Conservation (phyloP, 352 stramenopile genomes). For the Globisporangium rhizosaccharum region DNA sequence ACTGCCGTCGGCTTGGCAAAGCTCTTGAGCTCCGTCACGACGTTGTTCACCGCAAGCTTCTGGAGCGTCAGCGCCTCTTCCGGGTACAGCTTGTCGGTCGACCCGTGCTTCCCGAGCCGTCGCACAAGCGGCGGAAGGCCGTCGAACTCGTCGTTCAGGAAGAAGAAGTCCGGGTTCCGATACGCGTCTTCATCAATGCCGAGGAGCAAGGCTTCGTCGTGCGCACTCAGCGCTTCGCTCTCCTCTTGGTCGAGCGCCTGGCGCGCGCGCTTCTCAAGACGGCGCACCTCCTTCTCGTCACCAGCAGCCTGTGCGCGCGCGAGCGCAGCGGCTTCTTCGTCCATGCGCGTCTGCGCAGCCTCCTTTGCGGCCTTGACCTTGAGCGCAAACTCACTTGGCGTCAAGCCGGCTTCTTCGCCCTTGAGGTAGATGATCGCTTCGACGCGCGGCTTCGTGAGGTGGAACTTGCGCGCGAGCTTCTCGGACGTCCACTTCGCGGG, state of each 20-base stretch:
- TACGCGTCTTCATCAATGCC: conserved; percentile 64
- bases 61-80: conserved; percentile 73
- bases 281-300: conserved; percentile 51
- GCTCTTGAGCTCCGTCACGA: conserved; percentile 63
- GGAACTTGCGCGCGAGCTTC: conserved; percentile 77
- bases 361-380: conserved; percentile 64
- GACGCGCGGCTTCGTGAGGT: conserved; percentile 66
- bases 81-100: conserved; percentile 78
- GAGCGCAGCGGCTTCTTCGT: conserved; percentile 42
- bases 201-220: conserved; percentile 51
- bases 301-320: conserved; percentile 35
- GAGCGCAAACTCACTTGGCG: conserved; percentile 46
- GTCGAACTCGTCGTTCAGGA: conserved; percentile 80
- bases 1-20: conserved; percentile 65
- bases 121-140: conserved; percentile 72
- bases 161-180: conserved; percentile 84
- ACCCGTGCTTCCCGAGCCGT: conserved; percentile 74
- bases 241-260: conserved; percentile 39
- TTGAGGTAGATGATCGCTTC: conserved; percentile 81
- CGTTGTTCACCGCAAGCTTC: conserved; percentile 66
- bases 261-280: conserved; percentile 51
- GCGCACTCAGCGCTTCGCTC: conserved; percentile 45
- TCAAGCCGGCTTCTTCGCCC: conserved; percentile 53
- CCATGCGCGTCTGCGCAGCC: conserved; percentile 25
- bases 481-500: conserved; percentile 80